Percentiles rank a stretch among this genome's conserved stretches.
These are phyloP conservation scores for Tuber indicum DNA, from an alignment of 495 filamentous ascomycete genomes.

Conservation along the genomic window DNA sequence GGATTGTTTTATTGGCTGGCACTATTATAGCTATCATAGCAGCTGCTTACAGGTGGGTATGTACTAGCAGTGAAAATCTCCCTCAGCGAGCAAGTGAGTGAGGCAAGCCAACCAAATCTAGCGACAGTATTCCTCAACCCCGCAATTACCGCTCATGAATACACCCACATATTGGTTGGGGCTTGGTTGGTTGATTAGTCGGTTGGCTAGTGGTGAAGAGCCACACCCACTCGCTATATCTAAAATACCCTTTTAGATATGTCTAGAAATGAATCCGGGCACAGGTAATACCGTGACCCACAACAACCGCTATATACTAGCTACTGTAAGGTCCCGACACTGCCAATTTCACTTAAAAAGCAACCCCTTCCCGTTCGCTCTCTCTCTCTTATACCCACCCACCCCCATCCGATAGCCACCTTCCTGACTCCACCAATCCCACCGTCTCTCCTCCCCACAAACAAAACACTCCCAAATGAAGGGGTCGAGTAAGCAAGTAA, in stretches of 20 bases:
- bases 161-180: neutral
- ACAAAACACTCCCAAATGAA: neutral
- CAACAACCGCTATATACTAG: neutral
- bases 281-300: neutral
- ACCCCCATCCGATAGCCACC: neutral
- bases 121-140: neutral
- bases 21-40: neutral
- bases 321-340: neutral
- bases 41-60: neutral
- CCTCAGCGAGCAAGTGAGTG: neutral
- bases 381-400: neutral
- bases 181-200: neutral
- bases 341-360: neutral
- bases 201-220: neutral
- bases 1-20: neutral
- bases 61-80: neutral
- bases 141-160: neutral
- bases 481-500: neutral
- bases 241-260: conserved; percentile 1
- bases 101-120: neutral
- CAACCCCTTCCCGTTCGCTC: neutral
- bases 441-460: neutral
- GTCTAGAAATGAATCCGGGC: neutral
- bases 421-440: neutral
- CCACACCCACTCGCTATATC: neutral